A percentile compares a stretch with the other conserved stretches of the same genome.
phyloP scores from a whole-genome alignment of 495 filamentous ascomycete genomes.

The Cercophora samala region DNA sequence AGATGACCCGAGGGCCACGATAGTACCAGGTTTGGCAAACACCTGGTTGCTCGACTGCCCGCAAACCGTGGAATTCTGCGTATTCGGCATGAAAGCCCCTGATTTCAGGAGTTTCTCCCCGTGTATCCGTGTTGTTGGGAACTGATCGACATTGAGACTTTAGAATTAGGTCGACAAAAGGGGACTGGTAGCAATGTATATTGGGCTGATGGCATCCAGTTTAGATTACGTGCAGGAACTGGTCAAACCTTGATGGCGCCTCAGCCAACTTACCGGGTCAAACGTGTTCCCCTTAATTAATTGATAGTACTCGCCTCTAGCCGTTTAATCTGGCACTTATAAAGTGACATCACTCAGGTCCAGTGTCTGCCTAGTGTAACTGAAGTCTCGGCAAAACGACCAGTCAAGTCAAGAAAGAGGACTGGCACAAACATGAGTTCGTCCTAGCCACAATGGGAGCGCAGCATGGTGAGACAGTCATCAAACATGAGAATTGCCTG shows the following conservation, averaged over 20 bases:
- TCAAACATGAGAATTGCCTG: too few species aligned
- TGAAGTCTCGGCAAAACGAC: neutral
- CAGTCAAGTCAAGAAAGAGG: too few species aligned
- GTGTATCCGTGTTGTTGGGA: neutral
- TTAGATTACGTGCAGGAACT: conserved; percentile 9
- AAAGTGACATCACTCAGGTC: neutral
- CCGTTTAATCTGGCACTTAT: neutral
- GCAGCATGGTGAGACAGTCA: too few species aligned
- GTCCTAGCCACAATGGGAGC: too few species aligned
- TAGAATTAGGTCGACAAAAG: too few species aligned
- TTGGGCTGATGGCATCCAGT: neutral
- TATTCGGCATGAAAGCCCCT: neutral
- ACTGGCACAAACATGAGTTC: too few species aligned
- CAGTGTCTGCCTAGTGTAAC: neutral
- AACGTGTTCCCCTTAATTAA: conserved; percentile 4
- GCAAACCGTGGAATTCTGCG: neutral
- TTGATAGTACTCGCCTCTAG: neutral
- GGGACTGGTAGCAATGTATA: neutral
- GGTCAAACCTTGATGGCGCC: neutral
- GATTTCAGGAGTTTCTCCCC: neutral
- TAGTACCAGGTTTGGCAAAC: neutral
- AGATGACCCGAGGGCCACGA: neutral
- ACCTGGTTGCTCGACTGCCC: neutral
- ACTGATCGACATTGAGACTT: neutral
- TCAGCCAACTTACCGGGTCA: conserved; percentile 3